These are phyloP conservation scores for Aspergillus nanangensis DNA, from an alignment of 495 filamentous ascomycete genomes.

Conservation along the genomic window DNA sequence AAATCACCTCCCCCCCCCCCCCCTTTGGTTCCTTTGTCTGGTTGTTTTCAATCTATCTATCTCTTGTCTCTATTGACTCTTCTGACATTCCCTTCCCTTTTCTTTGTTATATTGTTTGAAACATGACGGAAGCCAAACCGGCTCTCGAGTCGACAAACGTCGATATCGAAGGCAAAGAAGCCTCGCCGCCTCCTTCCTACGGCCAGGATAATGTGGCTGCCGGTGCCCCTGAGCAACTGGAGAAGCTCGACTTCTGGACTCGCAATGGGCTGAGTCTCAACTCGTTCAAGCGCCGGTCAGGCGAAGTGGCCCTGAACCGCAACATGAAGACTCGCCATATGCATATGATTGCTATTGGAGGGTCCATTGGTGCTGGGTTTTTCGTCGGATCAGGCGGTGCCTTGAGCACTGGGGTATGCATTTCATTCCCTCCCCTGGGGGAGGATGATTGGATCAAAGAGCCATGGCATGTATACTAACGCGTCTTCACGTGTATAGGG, in stretches of 20 bases:
- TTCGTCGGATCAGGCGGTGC: constrained; percentile 48
- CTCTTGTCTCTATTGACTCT: too few species aligned
- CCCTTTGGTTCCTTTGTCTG: too few species aligned
- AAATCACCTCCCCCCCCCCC: too few species aligned
- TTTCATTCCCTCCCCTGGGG: too few species aligned
- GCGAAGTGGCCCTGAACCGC: constrained; percentile 23
- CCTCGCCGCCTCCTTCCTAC: constrained; percentile 6
- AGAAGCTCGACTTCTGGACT: constrained; percentile 33
- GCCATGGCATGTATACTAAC: too few species aligned
- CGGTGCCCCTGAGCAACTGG: constrained; percentile 11
- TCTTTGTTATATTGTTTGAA: too few species aligned
- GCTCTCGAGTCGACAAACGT: too few species aligned
- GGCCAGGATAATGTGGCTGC: constrained; percentile 1
- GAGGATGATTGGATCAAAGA: too few species aligned
- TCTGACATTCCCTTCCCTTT: too few species aligned
- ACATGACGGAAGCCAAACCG: neutral
- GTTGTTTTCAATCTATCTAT: too few species aligned
- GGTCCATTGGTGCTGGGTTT: constrained; percentile 50
- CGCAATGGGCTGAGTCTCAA: constrained; percentile 47
- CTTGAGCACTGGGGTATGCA: constrained; percentile 17
- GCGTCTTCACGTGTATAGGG: too few species aligned
- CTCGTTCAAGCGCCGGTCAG: constrained; percentile 35
- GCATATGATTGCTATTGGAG: constrained; percentile 73
- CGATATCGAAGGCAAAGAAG: neutral
- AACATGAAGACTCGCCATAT: constrained; percentile 56